A percentile compares a stretch with the other conserved stretches of the same genome.
phyloP scores from a whole-genome alignment of 2,329 filamentous ascomycete genomes.

The Aaosphaeria arxii region DNA sequence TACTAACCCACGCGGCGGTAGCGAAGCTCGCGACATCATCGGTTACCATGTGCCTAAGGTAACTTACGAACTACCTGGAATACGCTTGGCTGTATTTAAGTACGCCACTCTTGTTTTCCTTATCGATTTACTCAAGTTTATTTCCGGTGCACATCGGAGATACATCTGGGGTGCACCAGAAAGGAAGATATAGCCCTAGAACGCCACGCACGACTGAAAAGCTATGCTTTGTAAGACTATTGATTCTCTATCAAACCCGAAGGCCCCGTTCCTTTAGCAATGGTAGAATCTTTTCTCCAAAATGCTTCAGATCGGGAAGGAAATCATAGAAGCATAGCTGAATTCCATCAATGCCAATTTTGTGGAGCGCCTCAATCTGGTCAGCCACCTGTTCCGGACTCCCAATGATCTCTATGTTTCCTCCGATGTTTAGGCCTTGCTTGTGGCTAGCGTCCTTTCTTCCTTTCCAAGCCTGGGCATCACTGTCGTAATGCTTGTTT shows the following conservation, averaged over 20 bases:
- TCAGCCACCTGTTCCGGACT: neutral
- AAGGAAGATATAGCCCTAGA: too few relatives aligned
- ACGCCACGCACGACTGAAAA: too few relatives aligned
- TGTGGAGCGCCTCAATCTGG: neutral
- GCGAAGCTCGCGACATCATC: too few relatives aligned
- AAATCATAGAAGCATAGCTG: neutral
- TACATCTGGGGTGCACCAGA: too few relatives aligned
- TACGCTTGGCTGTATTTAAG: too few relatives aligned
- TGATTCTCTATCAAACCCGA: neutral
- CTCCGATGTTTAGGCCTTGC: neutral
- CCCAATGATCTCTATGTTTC: slow-evolving; percentile 1
- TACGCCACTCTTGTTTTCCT: too few relatives aligned
- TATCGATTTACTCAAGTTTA: too few relatives aligned
- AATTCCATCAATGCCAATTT: neutral
- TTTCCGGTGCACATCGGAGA: too few relatives aligned
- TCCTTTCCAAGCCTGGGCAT: neutral
- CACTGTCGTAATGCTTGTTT: neutral
- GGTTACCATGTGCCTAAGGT: too few relatives aligned
- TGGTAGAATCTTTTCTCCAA: neutral
- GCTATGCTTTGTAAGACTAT: too few relatives aligned
- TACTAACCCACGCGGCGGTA: too few relatives aligned
- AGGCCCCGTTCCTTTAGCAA: neutral
- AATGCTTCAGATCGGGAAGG: neutral
- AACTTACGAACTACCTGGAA: too few relatives aligned
- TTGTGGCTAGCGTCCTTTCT: neutral